Conservation (phyloP, 2,329 filamentous ascomycete species). For the Dothidotthia symphoricarpi region DNA sequence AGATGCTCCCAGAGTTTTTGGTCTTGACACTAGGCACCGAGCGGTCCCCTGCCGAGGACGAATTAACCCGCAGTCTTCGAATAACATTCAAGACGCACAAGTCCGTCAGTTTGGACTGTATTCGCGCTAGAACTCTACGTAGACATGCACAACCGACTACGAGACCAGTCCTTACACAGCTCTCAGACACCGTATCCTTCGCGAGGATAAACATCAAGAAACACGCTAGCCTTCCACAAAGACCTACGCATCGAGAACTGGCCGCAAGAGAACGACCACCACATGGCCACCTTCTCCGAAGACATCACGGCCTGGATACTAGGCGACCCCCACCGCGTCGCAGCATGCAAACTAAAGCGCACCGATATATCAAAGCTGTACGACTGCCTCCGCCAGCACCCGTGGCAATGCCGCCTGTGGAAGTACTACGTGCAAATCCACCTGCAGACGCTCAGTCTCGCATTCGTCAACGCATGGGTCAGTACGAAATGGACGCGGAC, state of each 20-base stretch:
- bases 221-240: slow-evolving; percentile 16
- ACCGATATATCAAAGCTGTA: slow-evolving; percentile 4
- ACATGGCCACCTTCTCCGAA: slow-evolving; percentile 7
- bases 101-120: slow-evolving; percentile 27
- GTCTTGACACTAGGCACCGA: slow-evolving; percentile 8
- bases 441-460: slow-evolving; percentile 36
- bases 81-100: slow-evolving; percentile 27
- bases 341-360: slow-evolving; percentile 1
- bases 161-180: slow-evolving; percentile 13
- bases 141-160: slow-evolving; percentile 38
- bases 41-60: slow-evolving; percentile 27
- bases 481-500: slow-evolving; percentile 15
- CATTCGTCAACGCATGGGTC: slow-evolving; percentile 44
- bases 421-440: slow-evolving; percentile 39
- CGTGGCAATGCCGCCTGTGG: slow-evolving; percentile 37
- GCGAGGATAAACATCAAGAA: slow-evolving; percentile 6
- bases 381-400: slow-evolving; percentile 14
- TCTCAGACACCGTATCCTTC: slow-evolving; percentile 6
- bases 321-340: slow-evolving; percentile 4
- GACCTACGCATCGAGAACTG: slow-evolving; percentile 12
- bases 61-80: slow-evolving; percentile 29
- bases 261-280: slow-evolving; percentile 16
- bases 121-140: slow-evolving; percentile 38
- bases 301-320: slow-evolving; percentile 8
- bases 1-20: slow-evolving; percentile 33